Evolutionary conservation across 805 yeast species (phyloP).

Genomic region (Zygosaccharomyces bailii): DNA sequence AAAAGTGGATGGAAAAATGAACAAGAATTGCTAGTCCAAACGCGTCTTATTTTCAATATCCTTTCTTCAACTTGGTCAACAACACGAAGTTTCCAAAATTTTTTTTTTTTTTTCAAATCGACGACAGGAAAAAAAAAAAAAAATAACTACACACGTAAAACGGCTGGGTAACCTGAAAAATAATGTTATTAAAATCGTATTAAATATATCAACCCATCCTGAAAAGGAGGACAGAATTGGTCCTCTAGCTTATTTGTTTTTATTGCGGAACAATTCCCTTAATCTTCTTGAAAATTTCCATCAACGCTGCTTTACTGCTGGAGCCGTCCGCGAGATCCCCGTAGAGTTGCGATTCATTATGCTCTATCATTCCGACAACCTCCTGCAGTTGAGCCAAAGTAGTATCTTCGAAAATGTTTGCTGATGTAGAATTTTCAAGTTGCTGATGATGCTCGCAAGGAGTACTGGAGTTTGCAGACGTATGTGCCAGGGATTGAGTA

Average conservation of each 20-base stretch:
- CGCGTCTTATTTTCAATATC: constrained; percentile 1
- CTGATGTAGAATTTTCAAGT: constrained; percentile 12
- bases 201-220: no score
- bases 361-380: constrained; percentile 17
- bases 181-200: neutral
- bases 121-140: neutral
- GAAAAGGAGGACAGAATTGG: no score
- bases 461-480: neutral
- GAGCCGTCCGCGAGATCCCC: constrained; percentile 18
- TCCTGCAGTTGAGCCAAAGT: constrained; percentile 18
- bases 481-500: neutral
- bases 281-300: constrained; percentile 19
- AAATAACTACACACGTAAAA: constrained; percentile 5
- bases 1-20: neutral
- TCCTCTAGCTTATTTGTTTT: no score
- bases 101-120: constrained; percentile 1
- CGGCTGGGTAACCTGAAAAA: constrained; percentile 8
- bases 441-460: constrained; percentile 1
- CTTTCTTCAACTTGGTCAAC: constrained; percentile 4
- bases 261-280: constrained; percentile 20
- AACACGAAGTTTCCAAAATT: constrained; percentile 2
- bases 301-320: constrained; percentile 12
- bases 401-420: constrained; percentile 20
- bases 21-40: neutral
- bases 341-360: constrained; percentile 21